These are phyloP conservation scores for Scedosporium dehoogii DNA, from an alignment of 2,329 filamentous ascomycete species.

Conservation along the genomic window DNA sequence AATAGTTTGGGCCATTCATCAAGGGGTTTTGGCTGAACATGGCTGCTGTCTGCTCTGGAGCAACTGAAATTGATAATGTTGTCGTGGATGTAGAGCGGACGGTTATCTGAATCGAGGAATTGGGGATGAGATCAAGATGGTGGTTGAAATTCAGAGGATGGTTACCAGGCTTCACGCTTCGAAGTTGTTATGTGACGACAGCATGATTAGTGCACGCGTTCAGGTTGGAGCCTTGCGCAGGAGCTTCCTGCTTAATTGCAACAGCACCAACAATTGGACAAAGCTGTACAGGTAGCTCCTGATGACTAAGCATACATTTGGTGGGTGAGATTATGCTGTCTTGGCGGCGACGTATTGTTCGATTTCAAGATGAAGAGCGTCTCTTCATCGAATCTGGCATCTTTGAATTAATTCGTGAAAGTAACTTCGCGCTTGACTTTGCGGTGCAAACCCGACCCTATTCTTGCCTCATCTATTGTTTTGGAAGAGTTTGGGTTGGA, in stretches of 20 bases:
- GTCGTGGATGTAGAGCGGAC: no score
- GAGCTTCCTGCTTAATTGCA: background rate
- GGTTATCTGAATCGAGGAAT: background rate
- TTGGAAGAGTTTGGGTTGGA: no score
- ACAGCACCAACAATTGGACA: background rate
- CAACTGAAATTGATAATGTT: background rate
- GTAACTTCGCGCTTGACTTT: no score
- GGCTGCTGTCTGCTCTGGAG: conserved; percentile 41
- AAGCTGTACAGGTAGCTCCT: background rate
- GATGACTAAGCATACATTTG: background rate
- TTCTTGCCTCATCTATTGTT: no score
- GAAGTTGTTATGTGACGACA: background rate
- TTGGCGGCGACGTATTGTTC: no score
- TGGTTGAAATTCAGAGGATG: background rate
- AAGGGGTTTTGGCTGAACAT: conserved; percentile 63
- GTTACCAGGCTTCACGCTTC: background rate
- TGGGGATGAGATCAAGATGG: background rate
- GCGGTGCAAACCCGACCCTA: no score
- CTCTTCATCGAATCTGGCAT: no score
- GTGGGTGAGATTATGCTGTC: no score
- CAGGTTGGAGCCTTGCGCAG: conserved; percentile 3
- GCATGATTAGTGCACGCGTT: conserved; percentile 4
- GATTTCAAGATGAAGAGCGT: no score
- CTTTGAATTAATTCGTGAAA: no score
- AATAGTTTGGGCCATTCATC: conserved; percentile 61